These are phyloP conservation scores for Coelastrella sp. DNA, from an alignment of 139 green algal genomes.

Conservation along the genomic window DNA sequence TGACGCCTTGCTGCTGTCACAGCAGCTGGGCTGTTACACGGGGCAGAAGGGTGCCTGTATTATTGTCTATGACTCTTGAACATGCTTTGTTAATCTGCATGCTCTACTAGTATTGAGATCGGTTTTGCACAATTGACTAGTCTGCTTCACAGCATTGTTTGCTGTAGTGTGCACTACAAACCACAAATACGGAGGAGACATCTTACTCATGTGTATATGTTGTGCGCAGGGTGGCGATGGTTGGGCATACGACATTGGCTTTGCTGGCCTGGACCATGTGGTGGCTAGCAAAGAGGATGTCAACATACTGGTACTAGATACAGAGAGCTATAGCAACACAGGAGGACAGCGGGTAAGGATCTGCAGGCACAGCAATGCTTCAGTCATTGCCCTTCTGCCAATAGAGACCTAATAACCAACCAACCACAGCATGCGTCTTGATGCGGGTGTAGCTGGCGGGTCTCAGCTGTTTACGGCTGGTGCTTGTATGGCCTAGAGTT, in stretches of 20 bases:
- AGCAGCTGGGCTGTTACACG: neutral
- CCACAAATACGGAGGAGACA: neutral
- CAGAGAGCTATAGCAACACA: conserved; percentile 72
- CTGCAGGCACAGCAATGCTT: neutral
- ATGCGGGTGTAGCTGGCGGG: neutral
- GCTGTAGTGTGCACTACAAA: no score
- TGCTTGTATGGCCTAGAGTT: neutral
- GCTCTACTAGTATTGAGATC: no score
- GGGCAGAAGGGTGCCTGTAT: no score
- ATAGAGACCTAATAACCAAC: no score
- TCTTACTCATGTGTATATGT: neutral
- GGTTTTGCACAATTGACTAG: neutral
- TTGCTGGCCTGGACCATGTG: conserved; percentile 73
- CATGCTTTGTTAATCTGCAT: no score
- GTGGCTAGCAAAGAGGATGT: conserved; percentile 60
- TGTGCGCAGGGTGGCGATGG: conserved; percentile 61
- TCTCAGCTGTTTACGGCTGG: neutral
- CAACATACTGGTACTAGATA: conserved; percentile 74
- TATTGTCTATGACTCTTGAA: no score
- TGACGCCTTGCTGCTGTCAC: neutral
- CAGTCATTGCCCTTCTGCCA: neutral
- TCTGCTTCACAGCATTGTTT: neutral
- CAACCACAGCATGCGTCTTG: neutral
- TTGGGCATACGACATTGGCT: conserved; percentile 77
- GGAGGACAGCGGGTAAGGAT: conserved; percentile 64